Conservation (phyloP, 495 filamentous ascomycete genomes). For the Trichoderma erinaceum region DNA sequence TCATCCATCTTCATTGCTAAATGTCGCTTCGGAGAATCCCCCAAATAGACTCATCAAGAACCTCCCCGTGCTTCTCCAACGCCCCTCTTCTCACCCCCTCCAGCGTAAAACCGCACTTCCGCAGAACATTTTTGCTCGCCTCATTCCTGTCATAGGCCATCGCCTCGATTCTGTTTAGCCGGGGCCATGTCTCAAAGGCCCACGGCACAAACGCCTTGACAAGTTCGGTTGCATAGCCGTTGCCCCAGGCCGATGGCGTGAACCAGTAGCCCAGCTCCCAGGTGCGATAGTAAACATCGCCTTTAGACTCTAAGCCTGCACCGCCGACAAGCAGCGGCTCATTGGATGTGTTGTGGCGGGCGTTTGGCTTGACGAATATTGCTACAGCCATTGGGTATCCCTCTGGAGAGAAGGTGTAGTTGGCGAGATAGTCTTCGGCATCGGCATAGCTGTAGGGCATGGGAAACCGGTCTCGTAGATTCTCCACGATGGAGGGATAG, state of each 20-base stretch:
- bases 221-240: constrained; percentile 30
- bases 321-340: constrained; percentile 23
- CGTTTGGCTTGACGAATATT: neutral
- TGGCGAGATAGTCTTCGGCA: constrained; percentile 18
- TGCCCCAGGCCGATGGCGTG: constrained; percentile 32
- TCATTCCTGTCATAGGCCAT: constrained; percentile 28
- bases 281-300: constrained; percentile 30
- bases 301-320: constrained; percentile 27
- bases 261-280: constrained; percentile 39
- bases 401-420: neutral
- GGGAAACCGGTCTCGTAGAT: constrained; percentile 33
- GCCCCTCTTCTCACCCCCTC: constrained; percentile 36
- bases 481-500: constrained; percentile 25
- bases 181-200: constrained; percentile 29
- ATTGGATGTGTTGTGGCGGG: constrained; percentile 18
- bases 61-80: constrained; percentile 29
- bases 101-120: constrained; percentile 30
- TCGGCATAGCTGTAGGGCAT: constrained; percentile 32
- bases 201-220: constrained; percentile 25
- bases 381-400: neutral
- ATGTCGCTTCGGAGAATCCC: constrained; percentile 33
- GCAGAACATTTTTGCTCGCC: constrained; percentile 31
- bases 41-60: constrained; percentile 28
- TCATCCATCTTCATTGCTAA: neutral
- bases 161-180: constrained; percentile 32